These are phyloP conservation scores for Adansonia grandidieri DNA, from an alignment of 441 rosid genomes.

Conservation along the genomic window DNA sequence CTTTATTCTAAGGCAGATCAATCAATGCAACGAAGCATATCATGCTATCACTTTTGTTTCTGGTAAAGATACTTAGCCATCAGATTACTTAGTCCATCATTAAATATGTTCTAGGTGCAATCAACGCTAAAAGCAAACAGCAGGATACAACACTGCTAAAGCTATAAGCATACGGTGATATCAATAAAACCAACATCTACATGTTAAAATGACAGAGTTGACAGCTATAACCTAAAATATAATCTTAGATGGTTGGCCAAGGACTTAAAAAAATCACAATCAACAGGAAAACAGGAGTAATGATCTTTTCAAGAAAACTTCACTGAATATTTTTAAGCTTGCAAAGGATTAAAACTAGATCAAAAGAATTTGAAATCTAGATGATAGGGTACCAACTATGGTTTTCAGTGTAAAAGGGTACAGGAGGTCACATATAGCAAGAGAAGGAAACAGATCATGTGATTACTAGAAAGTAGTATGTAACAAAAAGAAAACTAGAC, in stretches of 20 bases:
- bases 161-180: slow-evolving; percentile 5
- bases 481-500: neutral
- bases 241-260: neutral
- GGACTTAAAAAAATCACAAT: slow-evolving; percentile 13
- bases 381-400: neutral
- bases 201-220: neutral
- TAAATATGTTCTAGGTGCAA: slow-evolving; percentile 14
- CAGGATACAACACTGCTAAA: neutral
- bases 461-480: slow-evolving; percentile 2
- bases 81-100: neutral
- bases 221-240: neutral
- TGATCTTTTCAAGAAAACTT: neutral
- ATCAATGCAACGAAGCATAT: neutral
- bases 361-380: neutral
- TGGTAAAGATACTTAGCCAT: neutral
- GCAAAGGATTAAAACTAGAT: neutral
- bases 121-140: neutral
- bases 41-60: neutral
- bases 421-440: neutral
- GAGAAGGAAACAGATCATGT: neutral
- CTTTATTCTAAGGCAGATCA: neutral
- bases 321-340: neutral
- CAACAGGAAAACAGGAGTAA: neutral
- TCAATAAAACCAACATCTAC: slow-evolving; percentile 6
- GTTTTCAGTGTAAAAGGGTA: neutral